Percentiles rank a stretch among this genome's conserved stretches.
Conservation (phyloP, 2,329 filamentous ascomycete species). For the Monilinia polystroma region DNA sequence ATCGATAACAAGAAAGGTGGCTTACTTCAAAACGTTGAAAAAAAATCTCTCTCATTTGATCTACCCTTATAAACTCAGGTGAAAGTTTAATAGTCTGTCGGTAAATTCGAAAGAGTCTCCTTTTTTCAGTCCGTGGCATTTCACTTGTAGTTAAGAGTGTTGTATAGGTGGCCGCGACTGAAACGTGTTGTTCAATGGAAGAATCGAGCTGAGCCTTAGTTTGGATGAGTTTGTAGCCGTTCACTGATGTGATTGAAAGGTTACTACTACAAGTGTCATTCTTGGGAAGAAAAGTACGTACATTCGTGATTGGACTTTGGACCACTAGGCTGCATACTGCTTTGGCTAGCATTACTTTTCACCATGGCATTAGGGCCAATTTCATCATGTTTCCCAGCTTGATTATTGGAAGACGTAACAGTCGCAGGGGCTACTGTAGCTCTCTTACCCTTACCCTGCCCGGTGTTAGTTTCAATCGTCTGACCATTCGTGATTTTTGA, state of each 20-base stretch:
- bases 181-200: conserved; percentile 9
- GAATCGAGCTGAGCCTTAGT: neutral
- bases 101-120: neutral
- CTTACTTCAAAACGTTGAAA: conserved; percentile 3
- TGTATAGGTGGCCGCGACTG: neutral
- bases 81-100: conserved; percentile 6
- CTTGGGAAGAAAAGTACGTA: neutral
- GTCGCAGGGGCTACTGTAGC: neutral
- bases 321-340: conserved; percentile 1
- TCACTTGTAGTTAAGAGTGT: conserved; percentile 1
- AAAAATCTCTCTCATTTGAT: neutral
- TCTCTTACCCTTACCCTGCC: conserved; percentile 1
- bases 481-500: neutral
- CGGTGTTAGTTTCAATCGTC: neutral
- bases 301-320: conserved; percentile 2
- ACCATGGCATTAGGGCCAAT: neutral
- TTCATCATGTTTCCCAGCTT: conserved; percentile 3
- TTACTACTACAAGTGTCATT: conserved; percentile 4
- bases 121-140: neutral
- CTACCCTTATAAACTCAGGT: neutral
- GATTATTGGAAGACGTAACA: neutral
- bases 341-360: conserved; percentile 1
- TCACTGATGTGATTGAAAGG: conserved; percentile 7
- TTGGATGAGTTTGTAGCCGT: neutral
- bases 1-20: conserved; percentile 1